Evolutionary conservation across 192 early-diverging fungal genomes (phyloP).

Genomic region (Coemansia aciculifera): DNA sequence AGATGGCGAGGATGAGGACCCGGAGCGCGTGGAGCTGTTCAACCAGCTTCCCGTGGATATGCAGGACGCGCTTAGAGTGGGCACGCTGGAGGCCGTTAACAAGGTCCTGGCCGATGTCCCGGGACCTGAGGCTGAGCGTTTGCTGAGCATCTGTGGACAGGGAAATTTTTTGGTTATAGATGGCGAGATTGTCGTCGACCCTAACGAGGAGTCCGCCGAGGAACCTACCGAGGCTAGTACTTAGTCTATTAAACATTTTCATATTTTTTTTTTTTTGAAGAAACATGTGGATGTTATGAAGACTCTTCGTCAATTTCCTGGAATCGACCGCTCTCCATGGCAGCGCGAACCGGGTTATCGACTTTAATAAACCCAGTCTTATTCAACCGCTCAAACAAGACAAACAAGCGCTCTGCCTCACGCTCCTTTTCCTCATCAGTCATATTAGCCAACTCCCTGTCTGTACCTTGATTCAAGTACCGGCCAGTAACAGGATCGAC

Average conservation of each 20-base stretch:
- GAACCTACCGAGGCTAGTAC: not conserved
- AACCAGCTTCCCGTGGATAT: constrained; percentile 67
- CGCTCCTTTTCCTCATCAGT: constrained; percentile 96
- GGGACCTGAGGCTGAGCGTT: constrained; percentile 71
- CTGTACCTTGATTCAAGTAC: constrained; percentile 47
- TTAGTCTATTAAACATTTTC: too few species aligned
- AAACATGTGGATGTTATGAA: not conserved
- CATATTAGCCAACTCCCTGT: constrained; percentile 73
- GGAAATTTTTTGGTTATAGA: constrained; percentile 66
- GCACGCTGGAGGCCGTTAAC: constrained; percentile 83
- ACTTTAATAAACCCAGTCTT: constrained; percentile 88
- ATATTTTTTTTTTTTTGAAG: too few species aligned
- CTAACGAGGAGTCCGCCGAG: constrained; percentile 29
- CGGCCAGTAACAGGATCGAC: constrained; percentile 94
- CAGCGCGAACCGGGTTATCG: constrained; percentile 68
- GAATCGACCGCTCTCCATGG: constrained; percentile 51
- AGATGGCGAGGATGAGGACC: constrained; percentile 54
- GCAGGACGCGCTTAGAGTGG: constrained; percentile 72
- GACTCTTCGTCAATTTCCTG: constrained; percentile 27
- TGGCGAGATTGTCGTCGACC: constrained; percentile 48
- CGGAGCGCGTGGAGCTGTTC: constrained; percentile 71
- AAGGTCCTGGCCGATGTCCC: constrained; percentile 68
- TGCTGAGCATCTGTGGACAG: constrained; percentile 72
- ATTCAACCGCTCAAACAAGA: constrained; percentile 91
- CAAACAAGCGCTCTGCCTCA: constrained; percentile 90